Evolutionary conservation across 2,329 filamentous ascomycete genomes (phyloP), one percentile per base, ranked within the genome.

Genomic region (Neofusicoccum cordaticola): DNA sequence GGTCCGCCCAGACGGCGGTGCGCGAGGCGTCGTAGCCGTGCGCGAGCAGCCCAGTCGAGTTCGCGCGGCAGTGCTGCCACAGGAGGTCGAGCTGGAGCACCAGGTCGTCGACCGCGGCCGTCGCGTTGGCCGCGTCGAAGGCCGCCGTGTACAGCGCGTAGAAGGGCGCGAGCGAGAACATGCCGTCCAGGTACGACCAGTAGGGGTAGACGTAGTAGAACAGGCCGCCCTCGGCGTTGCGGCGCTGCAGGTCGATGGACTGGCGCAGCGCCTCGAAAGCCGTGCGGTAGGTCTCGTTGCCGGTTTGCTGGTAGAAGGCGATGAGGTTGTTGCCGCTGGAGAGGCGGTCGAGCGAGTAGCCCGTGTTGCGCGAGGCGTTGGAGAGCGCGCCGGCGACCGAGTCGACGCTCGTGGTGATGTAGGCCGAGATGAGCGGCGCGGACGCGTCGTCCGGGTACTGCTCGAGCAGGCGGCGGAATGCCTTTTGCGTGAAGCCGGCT

Each of bases 311-410:
- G 68, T 83, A 82, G 75, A 83, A 79, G 67, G 76, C 82, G 1
- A 86, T 74, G 42, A 84, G 74, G 69, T 82, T 84, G 69, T 83
- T 80, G 13, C 83, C 84, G 41, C 84, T 78, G 9, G 84, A 81
- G 65, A 85, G 80, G 63, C 85, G 80, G 66, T 77, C 75, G 3
- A 77, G 70, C 50, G 62, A 35, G 19, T 42, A 64, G 6, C 5
- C 8, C 2, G 66, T 68, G 60, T 74, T 68, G 53, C 66, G 58
- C 68, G 61, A 45, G 17, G 51, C 39, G 17, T 56, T 39, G 50
- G 27, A 39, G 11, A 84, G 84, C 41, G 84, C 73, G 1, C 75
- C 68, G 2, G 86, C 78, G 8, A 85, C 75, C 0, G 77, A 75
- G 51, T 83, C 82, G 9, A 86, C 77, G 60, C 82, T 79, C 1